A percentile compares a stretch with the other conserved stretches of the same genome.
These are phyloP conservation scores for Erucastrum elatum DNA, from an alignment of 345 rosid species.

Conservation along the genomic window DNA sequence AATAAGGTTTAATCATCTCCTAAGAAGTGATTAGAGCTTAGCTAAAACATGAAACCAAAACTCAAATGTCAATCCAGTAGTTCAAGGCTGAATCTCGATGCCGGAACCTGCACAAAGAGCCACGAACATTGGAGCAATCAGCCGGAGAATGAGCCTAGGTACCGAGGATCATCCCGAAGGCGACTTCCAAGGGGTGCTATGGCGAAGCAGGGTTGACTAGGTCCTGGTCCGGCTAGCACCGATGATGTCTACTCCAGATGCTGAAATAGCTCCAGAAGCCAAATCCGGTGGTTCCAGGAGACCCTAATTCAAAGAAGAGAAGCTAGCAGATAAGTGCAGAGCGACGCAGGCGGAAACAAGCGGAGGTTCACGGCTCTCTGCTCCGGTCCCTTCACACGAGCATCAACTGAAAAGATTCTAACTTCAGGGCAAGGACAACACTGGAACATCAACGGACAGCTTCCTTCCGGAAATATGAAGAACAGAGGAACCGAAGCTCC, in stretches of 20 bases:
- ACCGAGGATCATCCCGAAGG: not conserved
- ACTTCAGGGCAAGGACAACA: not conserved
- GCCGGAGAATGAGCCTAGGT: too few species aligned
- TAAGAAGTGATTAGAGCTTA: too few species aligned
- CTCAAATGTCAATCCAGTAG: too few species aligned
- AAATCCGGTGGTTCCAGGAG: not conserved
- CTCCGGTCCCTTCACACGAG: not conserved
- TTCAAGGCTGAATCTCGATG: too few species aligned
- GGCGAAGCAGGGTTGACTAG: not conserved
- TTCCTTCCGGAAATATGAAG: not conserved
- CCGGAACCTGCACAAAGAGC: too few species aligned
- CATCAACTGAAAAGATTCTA: not conserved
- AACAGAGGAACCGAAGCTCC: not conserved
- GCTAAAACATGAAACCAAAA: too few species aligned
- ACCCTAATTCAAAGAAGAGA: not conserved
- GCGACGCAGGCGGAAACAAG: not conserved
- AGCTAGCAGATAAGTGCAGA: not conserved
- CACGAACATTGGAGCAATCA: too few species aligned
- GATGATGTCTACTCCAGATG: not conserved
- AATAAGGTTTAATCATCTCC: too few species aligned
- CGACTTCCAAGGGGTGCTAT: too few species aligned
- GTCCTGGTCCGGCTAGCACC: not conserved
- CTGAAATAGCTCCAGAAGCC: not conserved
- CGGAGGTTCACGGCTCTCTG: not conserved
- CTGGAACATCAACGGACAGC: not conserved